phyloP scores from a whole-genome alignment of 345 rosid genomes.

The Hirschfeldia incana region DNA sequence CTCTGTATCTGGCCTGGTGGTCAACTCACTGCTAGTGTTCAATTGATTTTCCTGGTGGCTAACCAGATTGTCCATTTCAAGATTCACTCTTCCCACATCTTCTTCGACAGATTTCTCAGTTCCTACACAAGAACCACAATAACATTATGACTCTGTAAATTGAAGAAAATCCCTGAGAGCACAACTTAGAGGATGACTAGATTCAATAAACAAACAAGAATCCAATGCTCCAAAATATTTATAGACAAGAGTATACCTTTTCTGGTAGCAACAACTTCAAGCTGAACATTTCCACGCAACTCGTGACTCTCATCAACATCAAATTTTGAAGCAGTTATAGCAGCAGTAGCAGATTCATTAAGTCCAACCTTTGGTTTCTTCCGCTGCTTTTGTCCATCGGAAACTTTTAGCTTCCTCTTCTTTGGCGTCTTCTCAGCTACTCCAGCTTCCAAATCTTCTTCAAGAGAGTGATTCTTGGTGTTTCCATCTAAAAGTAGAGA shows the following conservation, averaged over 20 bases:
- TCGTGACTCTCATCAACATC: constrained; percentile 16
- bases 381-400: constrained; percentile 35
- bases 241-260: too few relatives aligned
- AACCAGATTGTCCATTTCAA: neutral
- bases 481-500: neutral
- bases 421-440: constrained; percentile 4
- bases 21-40: too few relatives aligned
- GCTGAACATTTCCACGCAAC: neutral
- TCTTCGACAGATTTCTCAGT: neutral
- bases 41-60: neutral
- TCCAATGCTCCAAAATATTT: too few relatives aligned
- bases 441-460: neutral
- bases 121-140: constrained; percentile 17
- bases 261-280: neutral
- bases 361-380: constrained; percentile 30
- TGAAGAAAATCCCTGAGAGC: too few relatives aligned
- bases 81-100: too few relatives aligned
- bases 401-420: constrained; percentile 26
- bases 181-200: too few relatives aligned
- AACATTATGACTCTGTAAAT: neutral
- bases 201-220: too few relatives aligned
- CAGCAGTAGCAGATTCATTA: constrained; percentile 24
- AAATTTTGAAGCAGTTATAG: neutral
- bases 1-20: neutral
- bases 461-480: neutral